Percentiles rank a stretch among this genome's conserved stretches.
Conservation (phyloP, 495 filamentous ascomycete species). For the Geopyxis carbonaria region DNA sequence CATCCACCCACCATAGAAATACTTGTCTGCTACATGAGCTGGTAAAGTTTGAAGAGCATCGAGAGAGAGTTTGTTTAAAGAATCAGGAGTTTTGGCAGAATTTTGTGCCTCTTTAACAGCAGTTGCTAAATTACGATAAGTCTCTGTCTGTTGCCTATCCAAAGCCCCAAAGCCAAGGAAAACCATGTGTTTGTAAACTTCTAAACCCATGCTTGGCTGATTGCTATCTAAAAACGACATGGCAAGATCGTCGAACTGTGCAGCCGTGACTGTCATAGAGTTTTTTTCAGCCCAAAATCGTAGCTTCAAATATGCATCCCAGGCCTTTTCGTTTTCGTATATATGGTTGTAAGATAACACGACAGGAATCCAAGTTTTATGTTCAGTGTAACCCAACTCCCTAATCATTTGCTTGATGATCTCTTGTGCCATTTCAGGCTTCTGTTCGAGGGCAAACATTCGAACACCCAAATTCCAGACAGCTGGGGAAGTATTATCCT, state of each 20-base stretch:
- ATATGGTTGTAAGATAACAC: constrained; percentile 21
- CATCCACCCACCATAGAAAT: constrained; percentile 47
- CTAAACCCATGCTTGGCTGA: constrained; percentile 5
- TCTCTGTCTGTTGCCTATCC: constrained; percentile 7
- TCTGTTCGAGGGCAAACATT: constrained; percentile 10
- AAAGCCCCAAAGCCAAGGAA: constrained; percentile 5
- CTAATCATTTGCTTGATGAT: constrained; percentile 11
- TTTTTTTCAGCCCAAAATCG: constrained; percentile 2
- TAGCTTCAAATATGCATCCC: constrained; percentile 10
- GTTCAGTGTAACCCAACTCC: constrained; percentile 8
- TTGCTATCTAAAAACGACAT: constrained; percentile 23
- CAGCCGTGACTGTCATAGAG: constrained; percentile 5
- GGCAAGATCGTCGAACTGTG: constrained; percentile 17
- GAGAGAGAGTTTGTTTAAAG: constrained; percentile 37
- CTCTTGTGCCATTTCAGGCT: constrained; percentile 12
- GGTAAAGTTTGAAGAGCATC: constrained; percentile 37
- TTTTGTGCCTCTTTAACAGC: constrained; percentile 11
- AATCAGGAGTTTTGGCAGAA: constrained; percentile 4
- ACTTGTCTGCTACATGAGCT: constrained; percentile 39
- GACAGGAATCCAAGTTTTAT: constrained; percentile 17
- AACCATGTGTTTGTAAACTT: constrained; percentile 18
- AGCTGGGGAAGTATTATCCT: not conserved
- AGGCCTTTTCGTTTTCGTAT: constrained; percentile 9
- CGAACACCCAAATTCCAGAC: constrained; percentile 20
- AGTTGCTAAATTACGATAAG: constrained; percentile 9